Conservation (phyloP, 2,329 filamentous ascomycete species). For the Cytospora piceae region DNA sequence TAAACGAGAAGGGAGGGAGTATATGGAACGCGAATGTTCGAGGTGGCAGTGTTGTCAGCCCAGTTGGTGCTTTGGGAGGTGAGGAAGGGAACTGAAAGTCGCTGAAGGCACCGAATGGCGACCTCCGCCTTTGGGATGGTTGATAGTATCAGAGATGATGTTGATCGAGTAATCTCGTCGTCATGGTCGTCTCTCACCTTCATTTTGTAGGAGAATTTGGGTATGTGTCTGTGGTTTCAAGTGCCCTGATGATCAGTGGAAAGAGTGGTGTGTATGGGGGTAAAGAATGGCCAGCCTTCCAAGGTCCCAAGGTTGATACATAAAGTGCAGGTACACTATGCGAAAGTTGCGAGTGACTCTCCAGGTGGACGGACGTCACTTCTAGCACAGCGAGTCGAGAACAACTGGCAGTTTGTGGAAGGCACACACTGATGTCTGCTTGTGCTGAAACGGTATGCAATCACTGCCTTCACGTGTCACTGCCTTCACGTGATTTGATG, state of each 20-base stretch:
- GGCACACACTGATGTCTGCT: not conserved
- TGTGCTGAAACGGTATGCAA: not conserved
- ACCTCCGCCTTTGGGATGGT: not conserved
- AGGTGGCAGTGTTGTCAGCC: constrained; percentile 40
- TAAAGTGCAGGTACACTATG: too few relatives aligned
- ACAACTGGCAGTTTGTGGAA: not conserved
- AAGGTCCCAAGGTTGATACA: too few relatives aligned
- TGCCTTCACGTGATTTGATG: not conserved
- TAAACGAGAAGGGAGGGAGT: constrained; percentile 50
- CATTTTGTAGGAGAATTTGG: not conserved
- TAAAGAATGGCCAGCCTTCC: too few relatives aligned
- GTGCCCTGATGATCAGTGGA: not conserved
- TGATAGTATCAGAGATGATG: not conserved
- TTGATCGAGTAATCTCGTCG: not conserved
- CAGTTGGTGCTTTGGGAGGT: constrained; percentile 37
- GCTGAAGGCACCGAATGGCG: constrained; percentile 18
- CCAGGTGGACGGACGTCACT: not conserved
- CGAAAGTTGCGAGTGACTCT: too few relatives aligned
- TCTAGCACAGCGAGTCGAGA: too few relatives aligned
- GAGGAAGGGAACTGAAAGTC: constrained; percentile 21
- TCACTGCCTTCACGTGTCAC: not conserved
- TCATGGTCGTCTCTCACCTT: not conserved
- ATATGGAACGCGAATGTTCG: constrained; percentile 40
- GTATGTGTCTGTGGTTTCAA: not conserved
- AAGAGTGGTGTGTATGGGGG: not conserved